These are phyloP conservation scores for Fraxinus angustifolia DNA, from an alignment of 305 asterid genomes.

Conservation along the genomic window DNA sequence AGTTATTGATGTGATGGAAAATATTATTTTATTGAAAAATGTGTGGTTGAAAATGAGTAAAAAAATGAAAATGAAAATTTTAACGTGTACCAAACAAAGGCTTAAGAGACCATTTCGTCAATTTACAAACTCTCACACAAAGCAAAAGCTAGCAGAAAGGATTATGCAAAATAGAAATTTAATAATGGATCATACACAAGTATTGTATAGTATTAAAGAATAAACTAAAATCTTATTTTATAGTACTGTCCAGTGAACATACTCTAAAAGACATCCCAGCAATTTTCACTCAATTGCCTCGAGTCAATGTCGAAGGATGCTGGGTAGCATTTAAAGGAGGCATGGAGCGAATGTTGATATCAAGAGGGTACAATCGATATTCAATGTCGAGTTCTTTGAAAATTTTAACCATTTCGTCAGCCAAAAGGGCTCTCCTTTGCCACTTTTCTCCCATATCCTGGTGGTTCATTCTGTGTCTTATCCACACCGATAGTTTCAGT, in stretches of 20 bases:
- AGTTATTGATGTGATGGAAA: no score
- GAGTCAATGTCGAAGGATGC: slow-evolving; percentile 36
- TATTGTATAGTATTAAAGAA: background rate
- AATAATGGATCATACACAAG: background rate
- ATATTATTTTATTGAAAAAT: no score
- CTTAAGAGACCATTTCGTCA: background rate
- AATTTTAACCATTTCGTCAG: slow-evolving; percentile 55
- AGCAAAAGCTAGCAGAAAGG: background rate
- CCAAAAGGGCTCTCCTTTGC: slow-evolving; percentile 53
- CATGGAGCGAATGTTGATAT: slow-evolving; percentile 59
- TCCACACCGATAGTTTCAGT: slow-evolving; percentile 59
- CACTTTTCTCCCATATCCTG: slow-evolving; percentile 72
- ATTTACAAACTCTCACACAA: background rate
- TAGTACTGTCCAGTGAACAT: background rate
- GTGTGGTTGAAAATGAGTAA: no score
- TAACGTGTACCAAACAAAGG: no score
- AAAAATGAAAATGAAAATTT: no score
- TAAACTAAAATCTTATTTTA: background rate
- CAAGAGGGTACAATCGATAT: slow-evolving; percentile 58
- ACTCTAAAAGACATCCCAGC: background rate
- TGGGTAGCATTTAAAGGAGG: slow-evolving; percentile 39
- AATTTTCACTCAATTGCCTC: slow-evolving; percentile 14
- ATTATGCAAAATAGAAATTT: background rate
- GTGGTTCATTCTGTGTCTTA: slow-evolving; percentile 67
- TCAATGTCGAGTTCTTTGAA: slow-evolving; percentile 67